These are phyloP conservation scores for Beauveria scarabaeidicola DNA, from an alignment of 2,329 filamentous ascomycete genomes.

Conservation along the genomic window DNA sequence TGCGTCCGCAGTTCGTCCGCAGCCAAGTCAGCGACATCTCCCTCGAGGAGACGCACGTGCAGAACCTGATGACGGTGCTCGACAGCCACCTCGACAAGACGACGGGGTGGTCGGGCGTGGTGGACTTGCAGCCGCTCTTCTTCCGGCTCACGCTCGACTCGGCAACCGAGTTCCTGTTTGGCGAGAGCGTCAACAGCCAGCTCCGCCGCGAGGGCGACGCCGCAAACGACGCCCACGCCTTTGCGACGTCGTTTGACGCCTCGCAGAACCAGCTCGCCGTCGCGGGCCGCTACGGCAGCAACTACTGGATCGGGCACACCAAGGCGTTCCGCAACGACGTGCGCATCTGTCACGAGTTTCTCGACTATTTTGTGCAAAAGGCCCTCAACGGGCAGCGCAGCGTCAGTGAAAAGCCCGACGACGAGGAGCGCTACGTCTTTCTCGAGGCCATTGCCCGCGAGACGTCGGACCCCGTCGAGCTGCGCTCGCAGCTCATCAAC, in stretches of 20 bases:
- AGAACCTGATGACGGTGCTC: conserved; percentile 22
- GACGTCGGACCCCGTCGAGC: conserved; percentile 18
- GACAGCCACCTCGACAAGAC: conserved; percentile 20
- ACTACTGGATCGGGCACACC: conserved; percentile 38
- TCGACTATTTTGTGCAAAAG: conserved; percentile 58
- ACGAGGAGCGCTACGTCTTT: conserved; percentile 22
- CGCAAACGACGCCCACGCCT: conserved; percentile 16
- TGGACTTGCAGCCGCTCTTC: conserved; percentile 39
- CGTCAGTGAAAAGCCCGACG: conserved; percentile 18
- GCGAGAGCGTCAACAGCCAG: conserved; percentile 41
- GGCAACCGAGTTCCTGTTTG: conserved; percentile 52
- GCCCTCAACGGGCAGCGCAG: conserved; percentile 27
- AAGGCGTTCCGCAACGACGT: conserved; percentile 56
- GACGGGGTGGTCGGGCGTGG: conserved; percentile 22
- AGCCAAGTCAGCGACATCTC: conserved; percentile 36
- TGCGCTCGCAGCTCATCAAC: conserved; percentile 26
- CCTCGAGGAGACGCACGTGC: conserved; percentile 30
- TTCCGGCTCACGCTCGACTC: conserved; percentile 41
- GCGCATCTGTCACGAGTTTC: conserved; percentile 56
- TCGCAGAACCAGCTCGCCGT: conserved; percentile 36
- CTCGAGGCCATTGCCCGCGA: conserved; percentile 26
- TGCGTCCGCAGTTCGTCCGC: conserved; percentile 32
- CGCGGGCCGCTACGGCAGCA: conserved; percentile 40
- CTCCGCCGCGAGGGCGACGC: conserved; percentile 11
- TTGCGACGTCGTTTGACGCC: conserved; percentile 25